Conservation (phyloP, 306 rosid species). For the Vicia faba region DNA sequence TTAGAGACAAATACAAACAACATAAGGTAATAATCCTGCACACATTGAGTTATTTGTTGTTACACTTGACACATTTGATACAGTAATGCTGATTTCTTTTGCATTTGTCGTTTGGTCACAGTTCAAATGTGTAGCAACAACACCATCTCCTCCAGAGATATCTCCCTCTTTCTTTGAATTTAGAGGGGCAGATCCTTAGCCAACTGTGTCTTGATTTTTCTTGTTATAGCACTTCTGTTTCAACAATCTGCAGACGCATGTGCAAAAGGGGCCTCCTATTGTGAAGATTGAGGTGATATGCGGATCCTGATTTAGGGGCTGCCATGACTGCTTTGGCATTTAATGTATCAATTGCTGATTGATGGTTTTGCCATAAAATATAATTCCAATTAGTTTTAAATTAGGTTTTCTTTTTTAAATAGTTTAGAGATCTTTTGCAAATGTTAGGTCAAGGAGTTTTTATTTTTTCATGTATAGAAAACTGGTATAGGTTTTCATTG, state of each 20-base stretch:
- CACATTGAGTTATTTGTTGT: not conserved
- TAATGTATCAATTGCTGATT: slow-evolving; percentile 12
- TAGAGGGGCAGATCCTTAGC: slow-evolving; percentile 37
- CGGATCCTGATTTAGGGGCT: slow-evolving; percentile 24
- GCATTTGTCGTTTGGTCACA: slow-evolving; percentile 43
- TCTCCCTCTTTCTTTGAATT: slow-evolving; percentile 61
- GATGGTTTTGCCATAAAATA: slow-evolving; percentile 30
- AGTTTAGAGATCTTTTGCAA: slow-evolving; percentile 32
- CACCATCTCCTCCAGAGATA: slow-evolving; percentile 84
- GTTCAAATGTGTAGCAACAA: slow-evolving; percentile 79
- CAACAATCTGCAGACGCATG: slow-evolving; percentile 27
- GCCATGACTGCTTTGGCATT: slow-evolving; percentile 31
- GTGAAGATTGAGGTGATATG: slow-evolving; percentile 10
- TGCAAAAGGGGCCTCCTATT: slow-evolving; percentile 7
- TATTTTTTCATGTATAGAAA: slow-evolving; percentile 38
- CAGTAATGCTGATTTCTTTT: slow-evolving; percentile 26
- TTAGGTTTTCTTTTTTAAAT: slow-evolving; percentile 30
- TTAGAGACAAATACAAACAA: slow-evolving; percentile 79
- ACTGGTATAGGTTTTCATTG: slow-evolving; percentile 23
- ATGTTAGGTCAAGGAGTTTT: slow-evolving; percentile 10
- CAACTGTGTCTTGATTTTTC: slow-evolving; percentile 21
- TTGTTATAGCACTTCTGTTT: slow-evolving; percentile 21
- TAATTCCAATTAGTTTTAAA: slow-evolving; percentile 17
- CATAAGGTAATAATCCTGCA: slow-evolving; percentile 62
- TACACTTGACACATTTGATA: slow-evolving; percentile 1